phyloP scores from a whole-genome alignment of 139 green algal species.

The Axilococcus clingmanii region DNA sequence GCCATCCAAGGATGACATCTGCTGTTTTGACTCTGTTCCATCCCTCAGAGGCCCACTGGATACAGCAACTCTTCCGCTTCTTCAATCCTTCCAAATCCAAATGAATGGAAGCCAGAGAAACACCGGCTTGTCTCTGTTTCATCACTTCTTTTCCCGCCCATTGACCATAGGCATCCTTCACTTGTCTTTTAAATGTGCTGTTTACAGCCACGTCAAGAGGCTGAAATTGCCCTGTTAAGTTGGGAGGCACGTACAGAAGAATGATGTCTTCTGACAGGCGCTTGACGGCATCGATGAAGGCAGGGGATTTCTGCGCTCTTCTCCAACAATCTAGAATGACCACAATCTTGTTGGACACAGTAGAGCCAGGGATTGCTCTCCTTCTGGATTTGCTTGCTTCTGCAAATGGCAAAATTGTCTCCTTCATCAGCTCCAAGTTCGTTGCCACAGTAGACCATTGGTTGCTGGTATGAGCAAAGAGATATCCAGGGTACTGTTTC shows the following conservation, averaged over 20 bases:
- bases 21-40: too few relatives aligned
- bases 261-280: background rate
- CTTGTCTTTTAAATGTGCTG: slow-evolving; percentile 3
- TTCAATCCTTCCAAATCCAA: too few relatives aligned
- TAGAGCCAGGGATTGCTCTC: background rate
- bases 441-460: background rate
- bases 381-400: background rate
- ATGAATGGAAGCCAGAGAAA: too few relatives aligned
- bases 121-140: too few relatives aligned
- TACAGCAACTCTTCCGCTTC: too few relatives aligned
- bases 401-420: background rate
- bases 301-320: too few relatives aligned
- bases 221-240: slow-evolving; percentile 2
- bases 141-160: too few relatives aligned
- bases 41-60: too few relatives aligned
- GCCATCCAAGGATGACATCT: too few relatives aligned
- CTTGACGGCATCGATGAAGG: too few relatives aligned
- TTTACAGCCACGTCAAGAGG: slow-evolving; percentile 1
- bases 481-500: background rate
- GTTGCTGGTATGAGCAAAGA: background rate
- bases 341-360: background rate
- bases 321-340: background rate
- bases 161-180: too few relatives aligned
- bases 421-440: background rate
- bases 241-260: background rate